These are phyloP conservation scores for Boletus rubescentipes DNA, from an alignment of 768 basidiomycete species.

Conservation along the genomic window DNA sequence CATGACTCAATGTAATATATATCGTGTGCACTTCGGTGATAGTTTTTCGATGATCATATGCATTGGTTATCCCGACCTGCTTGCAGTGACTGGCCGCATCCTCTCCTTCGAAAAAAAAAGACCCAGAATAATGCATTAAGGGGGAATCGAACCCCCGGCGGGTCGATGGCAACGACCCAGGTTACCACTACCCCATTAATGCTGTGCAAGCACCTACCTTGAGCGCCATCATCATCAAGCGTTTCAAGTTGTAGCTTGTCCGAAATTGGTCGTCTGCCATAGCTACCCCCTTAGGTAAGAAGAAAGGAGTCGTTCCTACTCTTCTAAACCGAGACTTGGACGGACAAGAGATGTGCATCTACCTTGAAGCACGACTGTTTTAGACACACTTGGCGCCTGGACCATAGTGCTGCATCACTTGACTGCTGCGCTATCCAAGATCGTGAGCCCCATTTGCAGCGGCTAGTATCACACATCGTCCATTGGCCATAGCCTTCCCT, in stretches of 20 bases:
- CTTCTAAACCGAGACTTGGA: too few relatives aligned
- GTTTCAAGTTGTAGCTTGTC: too few relatives aligned
- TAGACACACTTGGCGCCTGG: too few relatives aligned
- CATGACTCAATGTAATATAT: too few relatives aligned
- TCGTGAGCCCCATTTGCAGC: not conserved
- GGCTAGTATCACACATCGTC: not conserved
- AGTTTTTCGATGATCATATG: not conserved
- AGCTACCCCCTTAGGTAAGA: too few relatives aligned
- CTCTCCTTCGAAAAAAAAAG: not conserved
- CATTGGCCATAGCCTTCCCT: not conserved
- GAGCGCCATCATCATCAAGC: not conserved
- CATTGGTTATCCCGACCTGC: not conserved
- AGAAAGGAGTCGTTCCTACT: too few relatives aligned
- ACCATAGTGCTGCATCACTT: not conserved
- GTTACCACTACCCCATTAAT: constrained; percentile 68
- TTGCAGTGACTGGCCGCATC: not conserved
- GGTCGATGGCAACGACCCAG: constrained; percentile 75
- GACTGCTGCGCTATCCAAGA: not conserved
- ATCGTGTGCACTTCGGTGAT: not conserved
- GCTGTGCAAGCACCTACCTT: constrained; percentile 38
- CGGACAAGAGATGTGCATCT: too few relatives aligned
- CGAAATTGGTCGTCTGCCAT: too few relatives aligned
- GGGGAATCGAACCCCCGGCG: constrained; percentile 84
- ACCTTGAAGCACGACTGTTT: too few relatives aligned
- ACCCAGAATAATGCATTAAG: constrained; percentile 17